Base-by-base conservation (phyloP, 495 filamentous ascomycete species). In the Xylaria flabelliformis region DNA sequence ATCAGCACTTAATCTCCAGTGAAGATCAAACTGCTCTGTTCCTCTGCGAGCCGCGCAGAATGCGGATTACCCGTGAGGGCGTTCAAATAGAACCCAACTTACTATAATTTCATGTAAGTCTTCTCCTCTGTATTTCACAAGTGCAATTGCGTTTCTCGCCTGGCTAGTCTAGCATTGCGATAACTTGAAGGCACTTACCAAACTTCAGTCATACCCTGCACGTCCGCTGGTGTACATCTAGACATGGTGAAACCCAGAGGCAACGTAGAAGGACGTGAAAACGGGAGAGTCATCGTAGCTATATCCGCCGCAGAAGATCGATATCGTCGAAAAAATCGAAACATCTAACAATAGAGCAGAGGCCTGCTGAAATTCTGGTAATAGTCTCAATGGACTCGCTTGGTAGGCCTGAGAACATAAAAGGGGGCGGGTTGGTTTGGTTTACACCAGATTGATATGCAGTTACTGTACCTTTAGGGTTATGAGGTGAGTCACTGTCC, bases 201-300 rank as follows among this genome's bases (percentile, higher is more conserved):
- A 51, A 77, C 74, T 21, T 65, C 58, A 64, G 67, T 64, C 75
- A 79, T 77, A 26, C 64, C 75, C 51, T 46, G 41, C 48, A 69
- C 64, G 50, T 79, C 77, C 21, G 59, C 73, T 64, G 77, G 77
- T 59, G 61, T 66, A 53, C 72, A 74, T 64, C 77, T 68, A 36
- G 72, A 69, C 72, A 79, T 64, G 1, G 68, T 64, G 34, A 79
- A 75, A 4, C 77, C 77, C 19, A 34, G 34, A 42, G 75, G 73
- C 15, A 79, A 34, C 0, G 58, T 69, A 53, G 39, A n/a, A n/a
- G 77, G 75, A 34, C 69, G 75, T 39, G 68, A 62, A 62, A 77
- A 77, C 51, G 77, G 77, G 32, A 78, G 74, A 10, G 73, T 39
- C 65, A 56, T 56, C 10, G 32, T 55, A 44, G 53, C 26, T 53